Conservation (phyloP, 805 yeast genomes). For the Lachancea thermotolerans region DNA sequence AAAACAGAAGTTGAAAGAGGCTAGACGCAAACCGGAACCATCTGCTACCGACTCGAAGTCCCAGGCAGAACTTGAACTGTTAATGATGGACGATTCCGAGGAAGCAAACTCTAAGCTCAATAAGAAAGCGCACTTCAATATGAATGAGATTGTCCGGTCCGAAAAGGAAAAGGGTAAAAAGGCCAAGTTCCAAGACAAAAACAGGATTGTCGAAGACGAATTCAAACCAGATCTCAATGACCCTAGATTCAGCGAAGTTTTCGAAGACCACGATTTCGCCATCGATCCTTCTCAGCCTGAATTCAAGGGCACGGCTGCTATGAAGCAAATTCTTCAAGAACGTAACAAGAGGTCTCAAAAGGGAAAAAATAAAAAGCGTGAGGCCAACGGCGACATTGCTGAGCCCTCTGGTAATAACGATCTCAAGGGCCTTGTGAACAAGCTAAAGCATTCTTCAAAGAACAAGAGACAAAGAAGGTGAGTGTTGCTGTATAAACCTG, state of each 20-base stretch:
- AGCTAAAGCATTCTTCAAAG: constrained; percentile 38
- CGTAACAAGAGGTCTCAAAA: constrained; percentile 47
- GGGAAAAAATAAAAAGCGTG: constrained; percentile 14
- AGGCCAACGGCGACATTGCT: constrained; percentile 8
- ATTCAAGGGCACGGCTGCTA: constrained; percentile 78
- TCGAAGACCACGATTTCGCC: constrained; percentile 82
- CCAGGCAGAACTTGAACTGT: constrained; percentile 66
- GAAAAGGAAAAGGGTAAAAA: constrained; percentile 58
- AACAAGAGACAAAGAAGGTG: constrained; percentile 21
- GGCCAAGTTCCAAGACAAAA: constrained; percentile 39
- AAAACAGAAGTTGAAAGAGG: constrained; percentile 35
- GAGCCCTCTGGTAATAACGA: constrained; percentile 3
- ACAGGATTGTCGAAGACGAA: constrained; percentile 45
- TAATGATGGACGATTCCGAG: constrained; percentile 59
- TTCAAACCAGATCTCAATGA: constrained; percentile 72
- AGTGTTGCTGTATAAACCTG: constrained; percentile 1
- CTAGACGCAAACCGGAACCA: constrained; percentile 20
- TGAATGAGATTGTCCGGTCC: constrained; percentile 70
- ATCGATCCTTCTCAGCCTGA: constrained; percentile 93
- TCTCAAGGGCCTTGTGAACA: constrained; percentile 39
- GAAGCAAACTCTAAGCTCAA: constrained; percentile 30
- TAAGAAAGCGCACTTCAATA: constrained; percentile 58
- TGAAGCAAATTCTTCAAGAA: constrained; percentile 76
- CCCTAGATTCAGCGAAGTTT: constrained; percentile 77
- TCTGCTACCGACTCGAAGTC: constrained; percentile 33